phyloP scores from a whole-genome alignment of 2,329 filamentous ascomycete genomes.

The Hymenoscyphus fructigenus region DNA sequence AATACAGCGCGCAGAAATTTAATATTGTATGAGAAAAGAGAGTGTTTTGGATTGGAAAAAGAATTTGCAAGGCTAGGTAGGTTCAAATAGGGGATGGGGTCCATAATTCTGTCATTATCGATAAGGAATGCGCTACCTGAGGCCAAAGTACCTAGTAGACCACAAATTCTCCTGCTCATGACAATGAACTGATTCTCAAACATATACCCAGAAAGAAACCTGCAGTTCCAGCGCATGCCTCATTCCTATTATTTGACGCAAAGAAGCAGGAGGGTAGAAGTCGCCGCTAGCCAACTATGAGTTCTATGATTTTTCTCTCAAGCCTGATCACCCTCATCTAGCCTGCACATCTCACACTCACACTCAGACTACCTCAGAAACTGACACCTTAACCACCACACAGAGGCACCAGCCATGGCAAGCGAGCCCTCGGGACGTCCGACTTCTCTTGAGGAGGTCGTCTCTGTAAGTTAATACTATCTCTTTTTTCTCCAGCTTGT shows the following conservation, averaged over 20 bases:
- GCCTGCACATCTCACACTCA: neutral
- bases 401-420: constrained; percentile 15
- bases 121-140: neutral
- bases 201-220: neutral
- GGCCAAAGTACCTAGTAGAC: neutral
- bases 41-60: too few relatives aligned
- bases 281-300: neutral
- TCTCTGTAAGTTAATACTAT: constrained; percentile 27
- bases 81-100: too few relatives aligned
- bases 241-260: neutral
- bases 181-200: neutral
- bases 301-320: neutral
- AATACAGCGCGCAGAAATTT: neutral
- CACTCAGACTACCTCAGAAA: neutral
- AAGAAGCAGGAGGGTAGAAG: neutral
- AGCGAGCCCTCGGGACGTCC: constrained; percentile 26
- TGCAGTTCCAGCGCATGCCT: neutral
- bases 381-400: neutral
- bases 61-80: too few relatives aligned
- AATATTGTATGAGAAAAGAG: too few relatives aligned
- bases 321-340: neutral
- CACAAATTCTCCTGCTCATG: neutral
- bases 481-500: neutral
- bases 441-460: constrained; percentile 34
- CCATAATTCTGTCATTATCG: too few relatives aligned